These are phyloP conservation scores for Stramenopiles sp. DNA, from an alignment of 352 stramenopile species.

Conservation along the genomic window DNA sequence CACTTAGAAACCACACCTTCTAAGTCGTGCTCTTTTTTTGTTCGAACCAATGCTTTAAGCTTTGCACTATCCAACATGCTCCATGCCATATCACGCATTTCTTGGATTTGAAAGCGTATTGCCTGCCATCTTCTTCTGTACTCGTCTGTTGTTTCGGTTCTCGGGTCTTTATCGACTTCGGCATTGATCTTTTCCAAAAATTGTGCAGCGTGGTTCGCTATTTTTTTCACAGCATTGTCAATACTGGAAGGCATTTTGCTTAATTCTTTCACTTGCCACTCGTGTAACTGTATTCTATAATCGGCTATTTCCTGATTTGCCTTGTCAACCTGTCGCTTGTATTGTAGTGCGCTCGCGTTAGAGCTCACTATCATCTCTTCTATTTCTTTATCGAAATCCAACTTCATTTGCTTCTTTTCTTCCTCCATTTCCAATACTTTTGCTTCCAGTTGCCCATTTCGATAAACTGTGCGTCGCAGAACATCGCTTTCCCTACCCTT, in stretches of 20 bases:
- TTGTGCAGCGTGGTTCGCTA: neutral
- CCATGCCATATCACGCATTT: neutral
- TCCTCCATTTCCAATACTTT: neutral
- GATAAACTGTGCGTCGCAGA: neutral
- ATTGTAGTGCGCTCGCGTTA: neutral
- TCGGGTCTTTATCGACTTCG: neutral
- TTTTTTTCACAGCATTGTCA: neutral
- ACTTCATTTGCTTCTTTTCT: neutral
- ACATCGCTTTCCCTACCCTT: neutral
- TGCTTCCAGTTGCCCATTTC: neutral
- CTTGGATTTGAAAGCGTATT: neutral
- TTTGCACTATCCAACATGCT: neutral
- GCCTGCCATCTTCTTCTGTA: neutral
- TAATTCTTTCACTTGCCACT: neutral
- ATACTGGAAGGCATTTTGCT: neutral
- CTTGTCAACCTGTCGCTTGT: neutral
- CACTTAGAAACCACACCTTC: neutral
- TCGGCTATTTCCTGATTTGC: neutral
- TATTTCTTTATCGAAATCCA: neutral
- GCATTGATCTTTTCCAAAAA: neutral
- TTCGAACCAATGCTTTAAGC: neutral
- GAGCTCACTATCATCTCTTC: neutral
- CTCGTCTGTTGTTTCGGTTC: neutral
- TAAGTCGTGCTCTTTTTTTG: neutral
- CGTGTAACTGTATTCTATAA: neutral